These are phyloP conservation scores for Aspergillus transmontanensis DNA, from an alignment of 2,329 filamentous ascomycete genomes.

Conservation along the genomic window DNA sequence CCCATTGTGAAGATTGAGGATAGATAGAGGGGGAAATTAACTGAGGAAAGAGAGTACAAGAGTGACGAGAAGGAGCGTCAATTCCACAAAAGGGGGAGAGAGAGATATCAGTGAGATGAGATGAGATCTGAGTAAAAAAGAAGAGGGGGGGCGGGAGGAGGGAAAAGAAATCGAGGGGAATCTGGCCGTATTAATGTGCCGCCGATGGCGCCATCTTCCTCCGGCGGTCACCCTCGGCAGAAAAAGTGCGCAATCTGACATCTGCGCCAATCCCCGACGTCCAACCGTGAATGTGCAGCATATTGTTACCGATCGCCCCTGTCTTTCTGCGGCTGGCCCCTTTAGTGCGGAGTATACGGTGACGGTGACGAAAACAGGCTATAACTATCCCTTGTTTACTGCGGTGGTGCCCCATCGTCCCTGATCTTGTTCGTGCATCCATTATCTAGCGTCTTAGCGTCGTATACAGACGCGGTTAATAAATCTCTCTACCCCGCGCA, in stretches of 20 bases:
- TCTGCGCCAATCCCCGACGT: not conserved
- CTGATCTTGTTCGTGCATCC: not conserved
- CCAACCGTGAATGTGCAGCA: not conserved
- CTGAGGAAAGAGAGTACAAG: not conserved
- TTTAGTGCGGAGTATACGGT: not conserved
- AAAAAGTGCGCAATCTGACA: constrained; percentile 7
- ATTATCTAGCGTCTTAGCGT: not conserved
- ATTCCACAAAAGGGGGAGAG: constrained; percentile 10
- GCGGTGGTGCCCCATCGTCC: not conserved
- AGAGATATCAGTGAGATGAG: constrained; percentile 24
- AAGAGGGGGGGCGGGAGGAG: constrained; percentile 24
- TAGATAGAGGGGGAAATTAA: not conserved
- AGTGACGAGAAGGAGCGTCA: not conserved
- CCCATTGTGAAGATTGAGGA: constrained; percentile 57
- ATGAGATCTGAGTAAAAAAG: constrained; percentile 30
- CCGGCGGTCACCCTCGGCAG: constrained; percentile 31
- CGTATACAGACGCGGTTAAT: not conserved
- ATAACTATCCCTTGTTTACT: not conserved
- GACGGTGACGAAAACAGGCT: not conserved
- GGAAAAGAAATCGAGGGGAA: constrained; percentile 12
- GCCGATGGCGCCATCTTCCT: constrained; percentile 32
- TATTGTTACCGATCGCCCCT: not conserved
- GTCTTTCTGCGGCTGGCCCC: not conserved
- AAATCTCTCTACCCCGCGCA: not conserved
- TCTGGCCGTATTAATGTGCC: constrained; percentile 21